phyloP scores from a whole-genome alignment of 805 yeast species.

The Torulaspora quercuum region DNA sequence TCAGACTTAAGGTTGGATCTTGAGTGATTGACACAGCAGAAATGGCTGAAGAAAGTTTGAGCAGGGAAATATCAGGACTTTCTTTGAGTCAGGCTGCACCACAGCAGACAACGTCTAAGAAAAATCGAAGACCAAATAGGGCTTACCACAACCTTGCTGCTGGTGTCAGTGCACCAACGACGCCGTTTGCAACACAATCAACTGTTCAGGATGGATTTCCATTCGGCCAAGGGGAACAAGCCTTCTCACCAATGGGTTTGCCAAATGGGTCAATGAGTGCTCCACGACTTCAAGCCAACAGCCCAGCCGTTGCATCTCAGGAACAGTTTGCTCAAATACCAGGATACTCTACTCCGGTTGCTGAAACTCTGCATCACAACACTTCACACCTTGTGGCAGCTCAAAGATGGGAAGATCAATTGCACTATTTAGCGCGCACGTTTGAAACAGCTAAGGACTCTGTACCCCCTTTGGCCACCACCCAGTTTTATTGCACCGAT shows the following conservation, averaged over 20 bases:
- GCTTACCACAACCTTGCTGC: slow-evolving; percentile 30
- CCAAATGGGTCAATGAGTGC: slow-evolving; percentile 14
- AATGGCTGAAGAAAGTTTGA: slow-evolving; percentile 20
- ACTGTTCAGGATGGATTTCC: slow-evolving; percentile 11
- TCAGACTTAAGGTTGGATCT: too few species aligned
- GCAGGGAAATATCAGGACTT: slow-evolving; percentile 21
- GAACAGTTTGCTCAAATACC: slow-evolving; percentile 10
- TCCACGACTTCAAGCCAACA: slow-evolving; percentile 14
- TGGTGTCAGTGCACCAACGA: slow-evolving; percentile 16
- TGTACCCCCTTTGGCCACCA: slow-evolving; percentile 78
- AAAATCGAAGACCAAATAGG: slow-evolving; percentile 32
- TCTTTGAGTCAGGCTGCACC: slow-evolving; percentile 22
- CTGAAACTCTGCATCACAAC: slow-evolving; percentile 9
- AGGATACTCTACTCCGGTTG: slow-evolving; percentile 7
- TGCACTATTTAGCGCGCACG: slow-evolving; percentile 39
- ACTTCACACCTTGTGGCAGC: slow-evolving; percentile 33
- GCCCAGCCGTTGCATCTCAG: slow-evolving; percentile 14
- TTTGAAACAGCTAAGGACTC: slow-evolving; percentile 75
- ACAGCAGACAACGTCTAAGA: slow-evolving; percentile 18
- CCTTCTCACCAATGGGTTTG: slow-evolving; percentile 14
- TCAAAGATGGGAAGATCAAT: slow-evolving; percentile 37
- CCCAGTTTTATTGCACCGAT: slow-evolving; percentile 65
- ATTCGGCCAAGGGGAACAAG: slow-evolving; percentile 12
- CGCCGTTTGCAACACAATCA: slow-evolving; percentile 11
- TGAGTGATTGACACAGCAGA: too few species aligned